A percentile compares a stretch with the other conserved stretches of the same genome.
Conservation (phyloP, 2,329 filamentous ascomycete genomes). For the Nigrograna mackinnonii region DNA sequence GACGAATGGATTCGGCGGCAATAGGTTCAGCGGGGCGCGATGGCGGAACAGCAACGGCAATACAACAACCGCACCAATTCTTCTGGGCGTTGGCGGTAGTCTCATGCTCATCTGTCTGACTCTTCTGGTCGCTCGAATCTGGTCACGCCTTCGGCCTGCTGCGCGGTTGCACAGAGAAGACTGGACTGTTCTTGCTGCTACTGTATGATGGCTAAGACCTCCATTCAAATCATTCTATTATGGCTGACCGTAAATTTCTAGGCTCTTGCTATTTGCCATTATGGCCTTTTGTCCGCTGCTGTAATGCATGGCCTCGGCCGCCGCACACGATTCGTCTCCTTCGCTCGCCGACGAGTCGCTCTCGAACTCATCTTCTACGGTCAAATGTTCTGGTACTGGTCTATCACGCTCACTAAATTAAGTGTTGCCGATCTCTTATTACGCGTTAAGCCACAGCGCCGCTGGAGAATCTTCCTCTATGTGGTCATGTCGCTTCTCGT, state of each 20-base stretch:
- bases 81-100: constrained; percentile 21
- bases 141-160: constrained; percentile 16
- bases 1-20: no score
- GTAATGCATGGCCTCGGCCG: constrained; percentile 25
- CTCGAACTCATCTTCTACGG: constrained; percentile 25
- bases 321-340: constrained; percentile 20
- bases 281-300: constrained; percentile 17
- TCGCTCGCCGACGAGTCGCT: constrained; percentile 12
- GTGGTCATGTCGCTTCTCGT: constrained; percentile 19
- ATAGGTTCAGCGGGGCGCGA: constrained; percentile 3
- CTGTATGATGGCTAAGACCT: constrained; percentile 12
- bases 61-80: constrained; percentile 22
- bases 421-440: constrained; percentile 25
- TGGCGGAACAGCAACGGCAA: neutral
- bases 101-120: constrained; percentile 18
- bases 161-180: constrained; percentile 20
- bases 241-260: constrained; percentile 4
- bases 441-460: constrained; percentile 17
- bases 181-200: constrained; percentile 21
- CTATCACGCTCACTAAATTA: constrained; percentile 27
- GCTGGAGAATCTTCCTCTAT: constrained; percentile 23
- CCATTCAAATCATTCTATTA: neutral
- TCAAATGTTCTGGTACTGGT: constrained; percentile 30
- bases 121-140: constrained; percentile 21
- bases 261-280: constrained; percentile 22